These are phyloP conservation scores for Lumnitzera littorea DNA, from an alignment of 345 rosid genomes.

Conservation along the genomic window DNA sequence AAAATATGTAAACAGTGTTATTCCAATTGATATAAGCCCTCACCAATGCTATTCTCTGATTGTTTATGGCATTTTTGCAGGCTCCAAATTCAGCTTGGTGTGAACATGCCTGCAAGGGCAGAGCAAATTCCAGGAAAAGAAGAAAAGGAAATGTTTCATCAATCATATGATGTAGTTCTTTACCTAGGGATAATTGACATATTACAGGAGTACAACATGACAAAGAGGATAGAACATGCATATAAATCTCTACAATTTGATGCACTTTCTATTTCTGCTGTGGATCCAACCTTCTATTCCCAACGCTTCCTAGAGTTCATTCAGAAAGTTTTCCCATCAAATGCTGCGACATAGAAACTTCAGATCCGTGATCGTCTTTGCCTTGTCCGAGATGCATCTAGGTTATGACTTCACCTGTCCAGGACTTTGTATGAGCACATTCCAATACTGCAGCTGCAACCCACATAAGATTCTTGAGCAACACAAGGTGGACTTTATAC, in stretches of 20 bases:
- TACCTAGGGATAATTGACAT: constrained; percentile 93
- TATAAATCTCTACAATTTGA: constrained; percentile 90
- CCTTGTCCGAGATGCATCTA: too few relatives aligned
- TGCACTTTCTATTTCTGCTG: constrained; percentile 77
- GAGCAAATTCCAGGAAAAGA: constrained; percentile 72
- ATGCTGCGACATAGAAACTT: constrained; percentile 13
- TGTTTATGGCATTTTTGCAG: constrained; percentile 20
- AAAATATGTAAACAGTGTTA: too few relatives aligned
- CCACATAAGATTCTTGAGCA: too few relatives aligned
- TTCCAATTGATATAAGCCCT: too few relatives aligned
- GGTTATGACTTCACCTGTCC: too few relatives aligned
- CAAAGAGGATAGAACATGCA: constrained; percentile 86
- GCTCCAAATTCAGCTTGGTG: constrained; percentile 92
- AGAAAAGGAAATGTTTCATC: constrained; percentile 57
- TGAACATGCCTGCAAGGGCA: constrained; percentile 96
- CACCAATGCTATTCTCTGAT: too few relatives aligned
- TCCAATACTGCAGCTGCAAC: too few relatives aligned
- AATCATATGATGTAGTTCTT: constrained; percentile 74
- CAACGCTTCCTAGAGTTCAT: constrained; percentile 80
- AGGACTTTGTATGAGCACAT: too few relatives aligned
- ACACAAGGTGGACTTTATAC: too few relatives aligned
- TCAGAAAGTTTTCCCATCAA: constrained; percentile 62
- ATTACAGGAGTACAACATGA: constrained; percentile 83
- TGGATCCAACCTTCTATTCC: constrained; percentile 86
- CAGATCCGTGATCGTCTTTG: too few relatives aligned